A percentile compares a stretch with the other conserved stretches of the same genome.
Evolutionary conservation across 1,284 basidiomycete genomes (phyloP).

Genomic region (Moesziomyces globuligerus): DNA sequence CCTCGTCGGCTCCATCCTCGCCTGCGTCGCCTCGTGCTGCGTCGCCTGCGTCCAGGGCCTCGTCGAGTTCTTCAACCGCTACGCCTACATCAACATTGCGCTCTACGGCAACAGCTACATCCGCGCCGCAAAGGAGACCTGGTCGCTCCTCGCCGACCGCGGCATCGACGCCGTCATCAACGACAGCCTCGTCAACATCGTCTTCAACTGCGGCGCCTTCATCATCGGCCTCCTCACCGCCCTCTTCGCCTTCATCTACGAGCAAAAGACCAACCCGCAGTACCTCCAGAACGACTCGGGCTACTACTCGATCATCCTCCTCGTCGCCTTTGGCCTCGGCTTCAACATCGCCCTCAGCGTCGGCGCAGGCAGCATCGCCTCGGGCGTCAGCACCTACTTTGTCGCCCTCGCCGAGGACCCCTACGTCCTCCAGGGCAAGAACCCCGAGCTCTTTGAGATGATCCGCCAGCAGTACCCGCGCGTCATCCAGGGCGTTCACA

Average conservation of each 20-base stretch:
- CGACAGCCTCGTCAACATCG: constrained; percentile 80
- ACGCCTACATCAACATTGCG: constrained; percentile 80
- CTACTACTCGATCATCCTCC: constrained; percentile 54
- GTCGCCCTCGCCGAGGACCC: constrained; percentile 64
- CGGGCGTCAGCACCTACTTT: constrained; percentile 67
- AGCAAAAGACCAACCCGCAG: constrained; percentile 68
- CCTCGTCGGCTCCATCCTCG: constrained; percentile 78
- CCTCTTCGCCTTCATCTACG: constrained; percentile 83
- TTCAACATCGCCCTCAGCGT: constrained; percentile 67
- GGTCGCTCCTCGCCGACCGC: constrained; percentile 80
- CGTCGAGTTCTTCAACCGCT: constrained; percentile 72
- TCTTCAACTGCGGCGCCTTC: constrained; percentile 72
- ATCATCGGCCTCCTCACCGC: constrained; percentile 79
- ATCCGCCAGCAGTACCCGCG: constrained; percentile 61
- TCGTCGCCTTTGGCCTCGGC: constrained; percentile 63
- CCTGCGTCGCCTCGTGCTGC: constrained; percentile 83
- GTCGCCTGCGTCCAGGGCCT: constrained; percentile 51
- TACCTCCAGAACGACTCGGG: constrained; percentile 54
- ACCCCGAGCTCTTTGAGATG: constrained; percentile 56
- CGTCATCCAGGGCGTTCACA: constrained; percentile 65
- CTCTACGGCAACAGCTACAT: constrained; percentile 88
- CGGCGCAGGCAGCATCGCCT: constrained; percentile 63
- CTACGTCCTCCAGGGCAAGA: constrained; percentile 49
- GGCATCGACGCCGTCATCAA: constrained; percentile 86
- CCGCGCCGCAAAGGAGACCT: constrained; percentile 87